Evolutionary conservation across 164 flowering plant species (phyloP).

Genomic region (Berberis vulgaris): DNA sequence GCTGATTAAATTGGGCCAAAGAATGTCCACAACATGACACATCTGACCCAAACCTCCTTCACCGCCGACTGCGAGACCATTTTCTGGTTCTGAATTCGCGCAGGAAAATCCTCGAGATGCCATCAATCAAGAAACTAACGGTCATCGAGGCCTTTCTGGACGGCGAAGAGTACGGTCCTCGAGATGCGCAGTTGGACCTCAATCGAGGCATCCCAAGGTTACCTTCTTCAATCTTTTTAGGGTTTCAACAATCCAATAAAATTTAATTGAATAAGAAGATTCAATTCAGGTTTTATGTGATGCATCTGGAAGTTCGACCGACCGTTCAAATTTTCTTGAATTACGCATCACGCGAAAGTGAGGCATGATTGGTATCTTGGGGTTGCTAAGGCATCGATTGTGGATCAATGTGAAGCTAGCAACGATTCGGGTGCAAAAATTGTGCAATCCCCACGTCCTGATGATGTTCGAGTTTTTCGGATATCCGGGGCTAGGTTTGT

Average conservation of each 20-base stretch:
- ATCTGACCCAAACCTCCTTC: too few relatives aligned
- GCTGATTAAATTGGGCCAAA: too few relatives aligned
- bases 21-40: too few relatives aligned
- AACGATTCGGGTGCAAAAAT: slow-evolving; percentile 9
- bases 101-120: slow-evolving; percentile 3
- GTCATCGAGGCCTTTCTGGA: slow-evolving; percentile 62
- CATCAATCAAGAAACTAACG: slow-evolving; percentile 30
- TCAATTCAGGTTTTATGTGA: slow-evolving; percentile 65
- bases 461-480: slow-evolving; percentile 56
- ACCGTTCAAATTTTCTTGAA: slow-evolving; percentile 40
- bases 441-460: slow-evolving; percentile 51
- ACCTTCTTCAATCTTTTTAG: neutral
- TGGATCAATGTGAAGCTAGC: slow-evolving; percentile 19
- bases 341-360: slow-evolving; percentile 90
- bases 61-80: too few relatives aligned
- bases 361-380: slow-evolving; percentile 86
- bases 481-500: slow-evolving; percentile 68
- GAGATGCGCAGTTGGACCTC: slow-evolving; percentile 83
- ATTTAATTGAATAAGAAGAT: neutral
- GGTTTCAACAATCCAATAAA: too few relatives aligned
- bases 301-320: slow-evolving; percentile 42
- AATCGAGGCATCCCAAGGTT: slow-evolving; percentile 83
- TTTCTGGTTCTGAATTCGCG: neutral
- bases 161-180: slow-evolving; percentile 64
- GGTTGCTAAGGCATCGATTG: slow-evolving; percentile 67